These are phyloP conservation scores for Lipomyces orientalis DNA, from an alignment of 805 yeast species.

Conservation along the genomic window DNA sequence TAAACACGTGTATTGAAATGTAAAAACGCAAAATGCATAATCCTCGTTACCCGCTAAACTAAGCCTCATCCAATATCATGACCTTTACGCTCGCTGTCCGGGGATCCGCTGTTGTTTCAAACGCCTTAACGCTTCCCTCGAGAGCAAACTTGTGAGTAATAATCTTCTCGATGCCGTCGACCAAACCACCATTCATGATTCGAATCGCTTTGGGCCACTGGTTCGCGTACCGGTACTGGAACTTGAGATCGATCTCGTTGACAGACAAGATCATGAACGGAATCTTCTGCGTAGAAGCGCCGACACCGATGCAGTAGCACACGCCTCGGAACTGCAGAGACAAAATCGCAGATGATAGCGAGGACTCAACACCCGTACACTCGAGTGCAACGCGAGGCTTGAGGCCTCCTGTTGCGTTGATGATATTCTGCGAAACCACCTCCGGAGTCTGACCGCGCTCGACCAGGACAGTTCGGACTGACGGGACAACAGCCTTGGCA, in stretches of 20 bases:
- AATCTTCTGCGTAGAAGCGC: conserved; percentile 54
- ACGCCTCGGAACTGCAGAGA: conserved; percentile 56
- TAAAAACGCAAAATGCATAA: too few species aligned
- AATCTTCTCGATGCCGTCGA: conserved; percentile 51
- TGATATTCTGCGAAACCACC: conserved; percentile 41
- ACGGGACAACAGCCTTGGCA: conserved; percentile 56
- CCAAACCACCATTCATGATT: conserved; percentile 52
- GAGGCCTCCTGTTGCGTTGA: conserved; percentile 49
- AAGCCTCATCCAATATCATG: conserved; percentile 50
- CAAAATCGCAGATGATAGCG: conserved; percentile 55
- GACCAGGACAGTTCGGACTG: conserved; percentile 53
- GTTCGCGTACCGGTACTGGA: conserved; percentile 60
- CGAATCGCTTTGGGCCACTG: conserved; percentile 64
- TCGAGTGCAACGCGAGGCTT: conserved; percentile 56
- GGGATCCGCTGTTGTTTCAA: conserved; percentile 51
- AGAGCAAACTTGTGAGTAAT: conserved; percentile 57
- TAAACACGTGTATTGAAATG: too few species aligned
- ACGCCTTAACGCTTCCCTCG: conserved; percentile 57
- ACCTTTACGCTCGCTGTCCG: conserved; percentile 56
- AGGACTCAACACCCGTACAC: conserved; percentile 60
- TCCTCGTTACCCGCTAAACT: not conserved
- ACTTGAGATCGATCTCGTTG: conserved; percentile 58
- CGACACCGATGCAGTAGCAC: conserved; percentile 59
- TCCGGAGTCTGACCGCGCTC: conserved; percentile 52
- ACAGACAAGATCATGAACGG: conserved; percentile 62